phyloP scores from a whole-genome alignment of 2,329 filamentous ascomycete species.

The Sclerotiophoma versabilis region DNA sequence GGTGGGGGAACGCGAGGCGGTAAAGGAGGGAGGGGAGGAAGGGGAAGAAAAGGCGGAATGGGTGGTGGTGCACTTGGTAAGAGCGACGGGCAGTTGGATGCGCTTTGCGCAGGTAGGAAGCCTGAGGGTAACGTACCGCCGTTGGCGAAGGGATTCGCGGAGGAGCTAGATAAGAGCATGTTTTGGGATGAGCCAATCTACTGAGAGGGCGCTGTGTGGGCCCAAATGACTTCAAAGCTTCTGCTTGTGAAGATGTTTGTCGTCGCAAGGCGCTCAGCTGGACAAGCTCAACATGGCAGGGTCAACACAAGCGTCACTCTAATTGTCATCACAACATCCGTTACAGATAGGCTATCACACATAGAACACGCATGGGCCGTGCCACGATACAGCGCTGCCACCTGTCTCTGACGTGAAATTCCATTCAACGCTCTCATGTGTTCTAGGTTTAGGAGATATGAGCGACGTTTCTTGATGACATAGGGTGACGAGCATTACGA shows the following conservation, averaged over 20 bases:
- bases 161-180: conserved; percentile 38
- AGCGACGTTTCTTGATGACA: too few relatives aligned
- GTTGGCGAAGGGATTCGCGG: conserved; percentile 38
- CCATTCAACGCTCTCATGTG: not conserved
- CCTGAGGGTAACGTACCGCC: conserved; percentile 25
- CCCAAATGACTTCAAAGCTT: too few relatives aligned
- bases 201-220: too few relatives aligned
- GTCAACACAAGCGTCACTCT: not conserved
- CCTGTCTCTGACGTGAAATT: not conserved
- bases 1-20: not conserved
- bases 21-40: not conserved
- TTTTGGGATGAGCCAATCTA: conserved; percentile 40
- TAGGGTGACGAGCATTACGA: too few relatives aligned
- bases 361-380: not conserved
- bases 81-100: conserved; percentile 2
- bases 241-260: too few relatives aligned
- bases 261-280: not conserved
- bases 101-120: conserved; percentile 33
- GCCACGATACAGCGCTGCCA: not conserved
- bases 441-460: too few relatives aligned
- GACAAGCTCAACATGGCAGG: not conserved
- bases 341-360: not conserved
- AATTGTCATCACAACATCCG: not conserved
- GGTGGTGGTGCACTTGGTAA: not conserved
- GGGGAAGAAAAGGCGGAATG: not conserved